These are phyloP conservation scores for Eragrostis nindensis DNA, from an alignment of 176 grass and related monocot genomes.

Conservation along the genomic window DNA sequence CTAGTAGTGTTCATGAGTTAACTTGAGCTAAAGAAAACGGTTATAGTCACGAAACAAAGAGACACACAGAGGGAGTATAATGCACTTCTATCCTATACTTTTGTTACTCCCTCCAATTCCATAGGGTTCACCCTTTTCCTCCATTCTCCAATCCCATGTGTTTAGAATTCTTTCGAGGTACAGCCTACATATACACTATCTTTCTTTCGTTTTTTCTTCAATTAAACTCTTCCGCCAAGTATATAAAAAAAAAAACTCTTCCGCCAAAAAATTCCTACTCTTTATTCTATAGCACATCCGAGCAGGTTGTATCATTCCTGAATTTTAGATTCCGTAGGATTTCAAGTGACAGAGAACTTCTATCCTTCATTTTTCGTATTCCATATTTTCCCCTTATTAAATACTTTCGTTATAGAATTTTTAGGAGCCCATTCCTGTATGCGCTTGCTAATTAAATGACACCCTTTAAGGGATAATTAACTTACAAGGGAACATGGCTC, in stretches of 20 bases:
- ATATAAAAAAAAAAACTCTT: too few species aligned
- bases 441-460: too few species aligned
- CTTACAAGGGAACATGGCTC: not conserved
- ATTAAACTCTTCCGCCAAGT: not conserved
- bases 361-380: too few species aligned
- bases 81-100: too few species aligned
- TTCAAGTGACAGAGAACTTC: not conserved
- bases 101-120: too few species aligned
- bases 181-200: not conserved
- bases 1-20: too few species aligned
- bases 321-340: not conserved
- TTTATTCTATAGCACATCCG: not conserved
- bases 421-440: not conserved
- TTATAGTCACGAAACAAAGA: too few species aligned
- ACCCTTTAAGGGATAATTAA: not conserved
- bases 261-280: not conserved
- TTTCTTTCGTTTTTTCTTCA: not conserved
- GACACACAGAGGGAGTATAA: too few species aligned
- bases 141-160: not conserved
- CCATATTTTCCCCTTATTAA: too few species aligned
- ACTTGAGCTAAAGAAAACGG: too few species aligned
- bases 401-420: not conserved
- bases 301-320: not conserved
- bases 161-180: not conserved
- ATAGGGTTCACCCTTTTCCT: not conserved